Conservation (phyloP, 2,329 filamentous ascomycete genomes). For the Ophiostoma himal-ulmi region DNA sequence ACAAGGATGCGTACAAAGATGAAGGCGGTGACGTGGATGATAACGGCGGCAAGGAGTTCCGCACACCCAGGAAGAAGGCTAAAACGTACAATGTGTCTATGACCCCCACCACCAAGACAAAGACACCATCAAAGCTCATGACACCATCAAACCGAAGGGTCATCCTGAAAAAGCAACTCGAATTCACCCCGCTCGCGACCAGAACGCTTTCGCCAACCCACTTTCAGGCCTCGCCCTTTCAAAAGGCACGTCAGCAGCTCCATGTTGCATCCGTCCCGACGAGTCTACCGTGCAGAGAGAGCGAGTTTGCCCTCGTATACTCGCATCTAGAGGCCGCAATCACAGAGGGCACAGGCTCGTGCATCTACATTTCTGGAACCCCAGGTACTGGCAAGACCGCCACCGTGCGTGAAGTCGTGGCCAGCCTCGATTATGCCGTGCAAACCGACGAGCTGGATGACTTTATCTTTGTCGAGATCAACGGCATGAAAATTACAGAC, state of each 20-base stretch:
- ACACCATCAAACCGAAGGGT: constrained; percentile 48
- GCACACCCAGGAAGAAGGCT: constrained; percentile 34
- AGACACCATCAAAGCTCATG: constrained; percentile 38
- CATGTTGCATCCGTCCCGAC: constrained; percentile 91
- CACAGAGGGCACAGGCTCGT: constrained; percentile 84
- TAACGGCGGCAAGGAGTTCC: constrained; percentile 33
- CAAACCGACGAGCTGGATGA: constrained; percentile 88
- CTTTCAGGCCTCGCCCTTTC: constrained; percentile 77
- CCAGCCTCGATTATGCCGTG: constrained; percentile 81
- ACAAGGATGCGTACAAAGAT: constrained; percentile 12
- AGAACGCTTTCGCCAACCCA: constrained; percentile 71
- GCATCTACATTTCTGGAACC: constrained; percentile 98
- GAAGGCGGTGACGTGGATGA: constrained; percentile 29
- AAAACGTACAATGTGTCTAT: constrained; percentile 33
- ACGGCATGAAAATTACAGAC: constrained; percentile 99
- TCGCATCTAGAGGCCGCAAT: constrained; percentile 92
- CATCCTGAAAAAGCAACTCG: constrained; percentile 77
- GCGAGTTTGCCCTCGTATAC: constrained; percentile 87
- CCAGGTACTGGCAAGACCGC: constrained; percentile 97
- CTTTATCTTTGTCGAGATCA: constrained; percentile 99
- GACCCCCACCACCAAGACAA: constrained; percentile 53
- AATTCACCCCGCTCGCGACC: constrained; percentile 93
- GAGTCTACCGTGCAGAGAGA: constrained; percentile 83
- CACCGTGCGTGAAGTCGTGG: constrained; percentile 90
- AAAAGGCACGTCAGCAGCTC: constrained; percentile 78